Percentiles rank a stretch among this genome's conserved stretches.
phyloP scores from a whole-genome alignment of 768 basidiomycete genomes.

The Chalciporus pseudorubinellus region DNA sequence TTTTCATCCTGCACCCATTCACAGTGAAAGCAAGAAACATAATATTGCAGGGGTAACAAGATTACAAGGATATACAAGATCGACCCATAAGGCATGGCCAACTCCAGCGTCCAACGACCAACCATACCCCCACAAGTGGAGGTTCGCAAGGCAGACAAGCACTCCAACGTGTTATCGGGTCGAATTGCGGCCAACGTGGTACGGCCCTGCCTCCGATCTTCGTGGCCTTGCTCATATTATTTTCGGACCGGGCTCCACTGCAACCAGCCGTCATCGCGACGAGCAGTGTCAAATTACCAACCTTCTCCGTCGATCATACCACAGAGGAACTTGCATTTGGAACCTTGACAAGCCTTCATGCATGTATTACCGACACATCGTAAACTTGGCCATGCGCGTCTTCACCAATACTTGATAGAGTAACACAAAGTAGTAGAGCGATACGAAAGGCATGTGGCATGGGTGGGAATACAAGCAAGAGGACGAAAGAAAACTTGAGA shows the following conservation, averaged over 20 bases:
- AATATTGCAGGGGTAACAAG: too few species aligned
- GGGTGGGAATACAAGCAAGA: conserved; percentile 42
- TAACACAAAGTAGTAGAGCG: conserved; percentile 49
- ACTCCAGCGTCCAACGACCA: background rate
- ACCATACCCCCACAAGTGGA: background rate
- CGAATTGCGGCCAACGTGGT: background rate
- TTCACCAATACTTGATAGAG: conserved; percentile 39
- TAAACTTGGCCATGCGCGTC: conserved; percentile 37
- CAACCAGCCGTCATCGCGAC: conserved; percentile 6
- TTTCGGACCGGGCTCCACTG: conserved; percentile 17
- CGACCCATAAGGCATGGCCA: too few species aligned
- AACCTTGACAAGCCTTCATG: conserved; percentile 31
- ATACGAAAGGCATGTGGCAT: conserved; percentile 36
- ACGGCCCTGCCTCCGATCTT: background rate
- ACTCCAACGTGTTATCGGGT: background rate
- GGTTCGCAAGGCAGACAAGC: too few species aligned
- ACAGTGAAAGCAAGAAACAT: too few species aligned
- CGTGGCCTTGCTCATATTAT: conserved; percentile 20
- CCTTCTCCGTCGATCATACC: conserved; percentile 18
- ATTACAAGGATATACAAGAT: too few species aligned
- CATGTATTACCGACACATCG: conserved; percentile 37
- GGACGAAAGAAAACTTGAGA: conserved; percentile 58
- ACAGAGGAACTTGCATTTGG: conserved; percentile 13
- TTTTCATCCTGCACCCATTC: too few species aligned
- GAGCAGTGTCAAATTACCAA: conserved; percentile 1